Base-by-base conservation (phyloP, 805 yeast species). In the Schwanniomyces vanrijiae region DNA sequence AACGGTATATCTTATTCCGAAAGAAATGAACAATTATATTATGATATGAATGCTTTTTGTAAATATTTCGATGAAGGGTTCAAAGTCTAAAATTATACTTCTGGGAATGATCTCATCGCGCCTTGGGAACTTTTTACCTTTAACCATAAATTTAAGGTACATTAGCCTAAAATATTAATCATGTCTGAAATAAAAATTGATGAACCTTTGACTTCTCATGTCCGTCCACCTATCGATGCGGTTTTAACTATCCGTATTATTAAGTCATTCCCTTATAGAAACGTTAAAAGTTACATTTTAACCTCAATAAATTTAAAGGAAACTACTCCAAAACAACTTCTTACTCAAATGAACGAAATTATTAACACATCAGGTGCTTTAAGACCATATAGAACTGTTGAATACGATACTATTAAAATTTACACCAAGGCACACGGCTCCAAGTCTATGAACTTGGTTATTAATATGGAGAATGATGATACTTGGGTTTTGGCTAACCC, bases 381-480 rank as follows among this genome's bases (percentile, higher is more conserved):
- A 49, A 77, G 97, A 58, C 96, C 98, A 1, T 91, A 83, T 65
- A 77, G 97, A 59, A 87, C 77, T 50, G 88, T 88, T 8, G 73
- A 68, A 0, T 87, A 82, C 52, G 88, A 92, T 60, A 75, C 91
- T 0, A 64, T 92, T 47, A 94, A 94, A 65, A 77, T 94, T 5
- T 94, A 94, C 68, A 87, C 96, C 24, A 90, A 90, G 61, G 98
- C 99, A 0, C 98, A 92, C 65, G 94, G 95, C 10, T 80, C 96
- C 25, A 94, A 94, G 68, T 88, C 97, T 2, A 86, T 90, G 82
- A 90, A 94, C 61, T 75, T 94, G 54, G 94, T 90, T 40, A 87
- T 94, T 52, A 94, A 94, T 63, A 79, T 94, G 63, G 96, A 89
- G 22, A 84, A 91, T 58, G 77, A 73, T 52, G 87, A 84, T 5